A percentile compares a stretch with the other conserved stretches of the same genome.
Evolutionary conservation across 805 yeast genomes (phyloP).

Genomic region (Peterozyma toletana): DNA sequence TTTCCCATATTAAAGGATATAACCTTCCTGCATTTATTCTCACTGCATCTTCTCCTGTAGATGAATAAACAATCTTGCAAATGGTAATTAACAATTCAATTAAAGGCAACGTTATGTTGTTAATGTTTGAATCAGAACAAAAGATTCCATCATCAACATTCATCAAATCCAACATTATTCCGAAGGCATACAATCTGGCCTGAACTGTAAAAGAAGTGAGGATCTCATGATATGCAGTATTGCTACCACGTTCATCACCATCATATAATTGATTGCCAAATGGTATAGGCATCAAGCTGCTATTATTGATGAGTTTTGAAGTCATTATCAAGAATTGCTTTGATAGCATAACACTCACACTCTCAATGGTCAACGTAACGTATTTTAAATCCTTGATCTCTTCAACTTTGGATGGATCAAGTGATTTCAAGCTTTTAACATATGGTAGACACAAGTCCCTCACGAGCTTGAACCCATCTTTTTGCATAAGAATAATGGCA

Average conservation of each 20-base stretch:
- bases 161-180: slow-evolving; percentile 28
- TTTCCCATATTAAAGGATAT: slow-evolving; percentile 28
- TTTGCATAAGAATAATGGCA: slow-evolving; percentile 9
- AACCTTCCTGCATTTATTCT: slow-evolving; percentile 26
- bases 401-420: slow-evolving; percentile 18
- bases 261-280: slow-evolving; percentile 31
- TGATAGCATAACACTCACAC: slow-evolving; percentile 29
- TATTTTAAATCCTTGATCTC: slow-evolving; percentile 28
- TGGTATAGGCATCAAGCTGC: slow-evolving; percentile 23
- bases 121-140: slow-evolving; percentile 10
- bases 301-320: slow-evolving; percentile 34
- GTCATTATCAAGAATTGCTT: slow-evolving; percentile 35
- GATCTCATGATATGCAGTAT: slow-evolving; percentile 18
- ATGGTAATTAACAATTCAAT: slow-evolving; percentile 39
- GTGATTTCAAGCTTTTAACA: slow-evolving; percentile 14
- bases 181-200: slow-evolving; percentile 30
- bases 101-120: slow-evolving; percentile 27
- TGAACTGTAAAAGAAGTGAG: slow-evolving; percentile 28
- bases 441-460: slow-evolving; percentile 12
- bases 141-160: slow-evolving; percentile 15
- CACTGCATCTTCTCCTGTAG: slow-evolving; percentile 26
- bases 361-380: slow-evolving; percentile 27
- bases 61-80: slow-evolving; percentile 31
- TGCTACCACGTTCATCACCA: slow-evolving; percentile 20
- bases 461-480: slow-evolving; percentile 9